phyloP scores from a whole-genome alignment of 495 filamentous ascomycete species.

The Hamigera avellanea region DNA sequence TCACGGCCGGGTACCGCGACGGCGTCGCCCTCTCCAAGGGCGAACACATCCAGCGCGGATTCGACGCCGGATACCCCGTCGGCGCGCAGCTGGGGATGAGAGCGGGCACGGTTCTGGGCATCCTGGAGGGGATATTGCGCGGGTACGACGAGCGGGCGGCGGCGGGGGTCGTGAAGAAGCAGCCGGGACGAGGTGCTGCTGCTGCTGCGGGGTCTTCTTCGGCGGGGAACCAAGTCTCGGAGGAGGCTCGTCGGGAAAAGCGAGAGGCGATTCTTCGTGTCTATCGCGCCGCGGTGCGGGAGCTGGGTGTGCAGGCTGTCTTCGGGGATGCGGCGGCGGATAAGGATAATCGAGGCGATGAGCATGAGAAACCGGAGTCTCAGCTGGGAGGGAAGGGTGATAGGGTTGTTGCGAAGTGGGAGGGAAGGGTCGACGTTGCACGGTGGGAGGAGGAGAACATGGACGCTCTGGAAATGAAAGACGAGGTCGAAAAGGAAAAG shows the following conservation, averaged over 20 bases:
- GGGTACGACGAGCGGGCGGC: slow-evolving; percentile 23
- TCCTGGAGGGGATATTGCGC: slow-evolving; percentile 51
- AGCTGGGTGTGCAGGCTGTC: slow-evolving; percentile 53
- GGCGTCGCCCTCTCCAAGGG: slow-evolving; percentile 66
- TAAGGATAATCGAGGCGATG: slow-evolving; percentile 16
- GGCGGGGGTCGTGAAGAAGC: slow-evolving; percentile 19
- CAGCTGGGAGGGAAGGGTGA: slow-evolving; percentile 21
- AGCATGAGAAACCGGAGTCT: slow-evolving; percentile 16
- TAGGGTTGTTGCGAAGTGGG: slow-evolving; percentile 34
- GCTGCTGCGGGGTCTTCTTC: slow-evolving; percentile 4
- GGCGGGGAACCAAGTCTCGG: slow-evolving; percentile 5
- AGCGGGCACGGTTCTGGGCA: slow-evolving; percentile 58
- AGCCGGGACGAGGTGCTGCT: slow-evolving; percentile 4
- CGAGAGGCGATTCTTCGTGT: slow-evolving; percentile 27
- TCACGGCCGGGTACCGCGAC: slow-evolving; percentile 82
- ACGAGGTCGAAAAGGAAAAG: slow-evolving; percentile 1
- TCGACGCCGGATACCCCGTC: slow-evolving; percentile 76
- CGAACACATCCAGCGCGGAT: slow-evolving; percentile 62
- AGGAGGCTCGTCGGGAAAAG: slow-evolving; percentile 13
- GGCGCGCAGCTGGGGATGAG: slow-evolving; percentile 67
- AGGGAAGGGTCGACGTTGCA: slow-evolving; percentile 31
- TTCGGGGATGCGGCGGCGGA: slow-evolving; percentile 42
- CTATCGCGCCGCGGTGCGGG: slow-evolving; percentile 40
- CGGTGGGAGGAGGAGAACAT: slow-evolving; percentile 25
- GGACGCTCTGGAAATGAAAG: slow-evolving; percentile 24